Base-by-base conservation (phyloP, 495 filamentous ascomycete genomes). In the Talaromyces wortmannii region DNA sequence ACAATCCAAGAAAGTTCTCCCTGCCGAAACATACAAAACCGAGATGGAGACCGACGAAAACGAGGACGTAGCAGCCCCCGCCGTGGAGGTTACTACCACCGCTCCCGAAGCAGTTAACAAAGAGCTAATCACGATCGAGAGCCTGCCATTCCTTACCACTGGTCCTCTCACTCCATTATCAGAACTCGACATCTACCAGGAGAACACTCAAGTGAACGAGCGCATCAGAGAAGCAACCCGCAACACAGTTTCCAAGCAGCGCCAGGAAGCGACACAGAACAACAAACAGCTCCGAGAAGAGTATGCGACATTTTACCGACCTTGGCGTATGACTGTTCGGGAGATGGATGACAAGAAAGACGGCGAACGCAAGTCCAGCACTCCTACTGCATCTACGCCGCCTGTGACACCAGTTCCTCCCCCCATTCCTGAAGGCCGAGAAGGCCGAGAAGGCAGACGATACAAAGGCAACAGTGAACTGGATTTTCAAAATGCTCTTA, bases 401-500 rank as follows among this genome's bases (percentile, higher is more conserved):
- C 70, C 76, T 11, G 66, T 67, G 4, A 59, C 70, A 6, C 63
- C 68, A 4, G 50, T 61, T 44, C 55, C 62, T 55, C 53, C 71
- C 0, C 64, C 72, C 15, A 68, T 71, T 5, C 69, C 78, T 5
- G 75, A 70, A 5, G 67, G 73, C 15, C 80, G 83, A 15, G 70
- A 81, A 36, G 81, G 81, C 31, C 80, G 83, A 15, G 70, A 81
- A 32, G 81, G 81, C 31, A 78, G 86, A 12, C 76, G 83, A 47
- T 81, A 82, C 50, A 82, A 84, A 57, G 79, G 83, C 13, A 82
- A 80, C 48, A 88, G 83, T 50, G 89, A 95, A 59, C 78, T 87
- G 29, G 90, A 95, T 58, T 74, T 95, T 47, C 82, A 92, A 59
- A 81, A 81, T 49, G 88, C 86, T 4, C 67, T 97, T 5, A 82